These are phyloP conservation scores for Pseudogymnoascus sp. DNA, from an alignment of 2,329 filamentous ascomycete species.

Conservation along the genomic window DNA sequence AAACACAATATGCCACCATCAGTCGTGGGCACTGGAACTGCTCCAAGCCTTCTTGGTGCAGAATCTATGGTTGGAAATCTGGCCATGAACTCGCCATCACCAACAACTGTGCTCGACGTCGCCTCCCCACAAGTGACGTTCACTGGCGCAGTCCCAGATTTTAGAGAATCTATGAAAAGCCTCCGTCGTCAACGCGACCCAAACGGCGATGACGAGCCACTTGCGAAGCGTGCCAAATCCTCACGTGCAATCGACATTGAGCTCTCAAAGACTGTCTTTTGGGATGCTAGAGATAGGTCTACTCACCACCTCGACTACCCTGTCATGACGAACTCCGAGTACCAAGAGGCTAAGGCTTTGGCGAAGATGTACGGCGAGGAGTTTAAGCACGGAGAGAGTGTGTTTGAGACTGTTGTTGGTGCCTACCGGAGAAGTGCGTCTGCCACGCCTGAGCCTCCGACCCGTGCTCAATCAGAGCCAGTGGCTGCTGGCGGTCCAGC, in stretches of 20 bases:
- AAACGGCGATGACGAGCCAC: constrained; percentile 23
- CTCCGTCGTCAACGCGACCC: constrained; percentile 26
- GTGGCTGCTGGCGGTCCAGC: constrained; percentile 19
- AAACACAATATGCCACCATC: not conserved
- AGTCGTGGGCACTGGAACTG: constrained; percentile 12
- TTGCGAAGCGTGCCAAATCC: constrained; percentile 43
- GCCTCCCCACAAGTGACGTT: constrained; percentile 15
- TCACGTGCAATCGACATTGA: constrained; percentile 51
- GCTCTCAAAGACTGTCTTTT: constrained; percentile 49
- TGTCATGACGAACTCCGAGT: constrained; percentile 54
- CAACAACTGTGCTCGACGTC: constrained; percentile 12
- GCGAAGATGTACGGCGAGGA: constrained; percentile 43
- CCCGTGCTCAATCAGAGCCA: constrained; percentile 23
- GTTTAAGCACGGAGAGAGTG: constrained; percentile 48
- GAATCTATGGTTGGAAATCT: constrained; percentile 28
- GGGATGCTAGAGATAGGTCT: constrained; percentile 44
- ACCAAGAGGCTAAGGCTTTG: constrained; percentile 46
- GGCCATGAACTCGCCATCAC: constrained; percentile 27
- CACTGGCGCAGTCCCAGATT: constrained; percentile 6
- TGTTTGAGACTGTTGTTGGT: constrained; percentile 24
- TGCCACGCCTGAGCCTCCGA: constrained; percentile 17
- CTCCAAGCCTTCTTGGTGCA: constrained; percentile 27
- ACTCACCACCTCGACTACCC: constrained; percentile 58
- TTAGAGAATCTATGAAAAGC: constrained; percentile 18
- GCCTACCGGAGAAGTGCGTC: constrained; percentile 19